Base-by-base conservation (phyloP, 2,329 filamentous ascomycete genomes). In the Zymoseptoria brevis region DNA sequence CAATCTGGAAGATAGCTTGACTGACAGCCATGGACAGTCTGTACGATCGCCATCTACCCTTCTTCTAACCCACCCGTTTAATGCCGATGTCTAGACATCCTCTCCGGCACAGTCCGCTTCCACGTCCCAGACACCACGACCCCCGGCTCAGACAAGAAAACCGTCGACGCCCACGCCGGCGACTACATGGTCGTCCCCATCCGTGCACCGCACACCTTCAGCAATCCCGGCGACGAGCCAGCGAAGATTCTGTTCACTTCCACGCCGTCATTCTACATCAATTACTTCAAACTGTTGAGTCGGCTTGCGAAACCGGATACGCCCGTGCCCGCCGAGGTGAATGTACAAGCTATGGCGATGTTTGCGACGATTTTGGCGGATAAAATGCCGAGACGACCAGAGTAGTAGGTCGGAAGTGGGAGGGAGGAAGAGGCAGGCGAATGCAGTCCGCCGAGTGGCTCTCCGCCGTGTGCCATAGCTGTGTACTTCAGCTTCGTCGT, bases 181-280 rank as follows among this genome's bases (percentile, higher is more conserved):
- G 81, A 84, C 69, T 82, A 80, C 64, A 76, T 84, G 11, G 78
- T 80, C 1, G 79, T 85, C 3, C 81, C 81, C 1, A 78, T 77
- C 41, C 76, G 80, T 7, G 76, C 78, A 11, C 80, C 81, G 8
- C 81, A 84, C 66, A 83, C 79, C 0, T 84, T 85, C 69, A 76
- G 72, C 55, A 84, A 84, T 58, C 79, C 81, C 0, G 78, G 76
- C 50, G 77, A 82, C 53, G 75, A 80, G 63, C 80, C 82, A 61
- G 78, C 80, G 2, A 76, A 75, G 62, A 80, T 84, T 67, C 77
- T 83, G 73, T 83, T 83, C 67, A 84, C 82, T 0, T 80, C 77
- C 59, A 83, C 80, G 22, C 81, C 82, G 0, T 78, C 78, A 2
- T 82, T 81, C 64, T 83, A 82, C 64, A 80, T 83, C 62, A 79